Base-by-base conservation (phyloP, 768 basidiomycete species). In the Ramaria sp. region DNA sequence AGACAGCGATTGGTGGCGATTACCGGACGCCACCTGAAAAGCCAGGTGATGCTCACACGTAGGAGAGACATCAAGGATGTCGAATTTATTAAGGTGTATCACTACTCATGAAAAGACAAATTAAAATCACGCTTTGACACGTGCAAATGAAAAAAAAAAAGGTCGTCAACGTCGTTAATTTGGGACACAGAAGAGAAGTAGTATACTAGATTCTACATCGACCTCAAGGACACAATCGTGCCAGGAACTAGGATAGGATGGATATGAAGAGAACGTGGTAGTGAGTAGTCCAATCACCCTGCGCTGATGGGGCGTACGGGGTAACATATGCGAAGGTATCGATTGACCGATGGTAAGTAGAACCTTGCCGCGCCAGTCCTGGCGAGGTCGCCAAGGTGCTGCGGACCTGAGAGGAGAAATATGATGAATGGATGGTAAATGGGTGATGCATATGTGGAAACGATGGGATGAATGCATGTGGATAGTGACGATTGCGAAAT, bases 301-400 rank as follows among this genome's bases (percentile, higher is more conserved):
- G 48, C 48, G 48, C 39, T 39, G 30, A 36, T 36, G 39, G 15
- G 45, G 53, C 22, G 53, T 55, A 45, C 34, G 53, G 53, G 39
- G 53, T 55, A 55, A 55, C 53, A 55, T 55, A 55, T 43, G 39
- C 41, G 34, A 55, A 55, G 53, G 53, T 55, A 55, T 55, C 32
- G 53, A 55, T 32, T 41, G 42, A 34, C 27, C 13, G 32, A 25
- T 47, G 45, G 15, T 28, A 48, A 18, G 34, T 34, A 13, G 32
- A 36, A 48, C n/a, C 32, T 10, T 39, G 43, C 24, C 16, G 44
- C 32, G 36, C 6, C 41, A 36, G 48, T 30, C 28, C 24, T 30
- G 18, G 27, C 1, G 27, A n/a, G 13, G 20, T 18, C 49, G 24
- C 38, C 51, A 12, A 47, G 15, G 28, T 47, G 13, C 24, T 12